Conservation (phyloP, 352 stramenopile genomes). For the Globisporangium okanoganense region DNA sequence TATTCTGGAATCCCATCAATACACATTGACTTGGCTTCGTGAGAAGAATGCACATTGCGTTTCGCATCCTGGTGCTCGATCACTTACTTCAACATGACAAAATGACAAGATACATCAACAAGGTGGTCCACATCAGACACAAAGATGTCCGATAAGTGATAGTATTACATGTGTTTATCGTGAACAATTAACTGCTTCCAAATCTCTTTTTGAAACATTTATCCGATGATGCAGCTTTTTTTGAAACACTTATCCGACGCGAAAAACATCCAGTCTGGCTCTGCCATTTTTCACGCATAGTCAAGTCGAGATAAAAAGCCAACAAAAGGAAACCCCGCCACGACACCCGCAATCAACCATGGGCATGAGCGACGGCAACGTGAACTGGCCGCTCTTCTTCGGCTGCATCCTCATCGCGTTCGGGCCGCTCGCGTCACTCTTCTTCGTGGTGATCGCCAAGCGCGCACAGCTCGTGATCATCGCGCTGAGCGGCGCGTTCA, state of each 20-base stretch:
- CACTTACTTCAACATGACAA: too few species aligned
- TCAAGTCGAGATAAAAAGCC: not conserved
- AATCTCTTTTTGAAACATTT: not conserved
- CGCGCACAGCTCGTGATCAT: constrained; percentile 85
- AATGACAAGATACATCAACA: too few species aligned
- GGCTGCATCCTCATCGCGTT: constrained; percentile 80
- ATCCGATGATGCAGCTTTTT: not conserved
- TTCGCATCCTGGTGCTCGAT: too few species aligned
- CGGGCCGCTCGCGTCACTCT: constrained; percentile 64
- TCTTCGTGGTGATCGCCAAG: constrained; percentile 76
- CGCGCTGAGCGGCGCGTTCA: constrained; percentile 72
- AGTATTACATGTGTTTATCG: too few species aligned
- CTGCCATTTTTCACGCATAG: not conserved
- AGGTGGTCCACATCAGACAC: too few species aligned
- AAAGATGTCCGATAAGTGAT: too few species aligned
- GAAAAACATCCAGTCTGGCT: not conserved
- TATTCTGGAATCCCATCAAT: too few species aligned
- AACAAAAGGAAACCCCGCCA: not conserved
- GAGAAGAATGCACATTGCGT: too few species aligned
- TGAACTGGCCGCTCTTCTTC: constrained; percentile 86
- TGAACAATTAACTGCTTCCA: not conserved
- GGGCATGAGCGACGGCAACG: constrained; percentile 58
- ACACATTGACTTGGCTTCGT: too few species aligned
- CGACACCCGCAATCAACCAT: constrained; percentile 33
- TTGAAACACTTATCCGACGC: too few species aligned